Evolutionary conservation across 768 basidiomycete species (phyloP), one percentile per base, ranked within the genome.

Genomic region (Mycena floridula): DNA sequence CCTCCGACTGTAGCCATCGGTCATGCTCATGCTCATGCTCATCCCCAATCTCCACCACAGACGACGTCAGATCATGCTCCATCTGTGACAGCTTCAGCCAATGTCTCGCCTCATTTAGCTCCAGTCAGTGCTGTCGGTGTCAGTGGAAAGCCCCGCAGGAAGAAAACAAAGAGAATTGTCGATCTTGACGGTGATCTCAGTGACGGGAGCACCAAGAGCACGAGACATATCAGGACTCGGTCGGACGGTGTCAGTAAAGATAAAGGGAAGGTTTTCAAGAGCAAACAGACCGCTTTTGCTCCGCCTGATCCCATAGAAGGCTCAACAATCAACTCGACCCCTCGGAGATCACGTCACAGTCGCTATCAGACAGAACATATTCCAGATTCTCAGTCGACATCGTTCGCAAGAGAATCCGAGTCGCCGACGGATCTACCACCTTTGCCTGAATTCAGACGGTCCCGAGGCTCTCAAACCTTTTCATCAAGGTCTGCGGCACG

Each of bases 121-220:
- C 64, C 73, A 5, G 50, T 60, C 7, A 54, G 63, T 25, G 62
- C 67, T 7, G 60, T 62, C 3, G 62, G 64, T 11, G 63, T 64
- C 18, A 44, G 56, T 9, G 65, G 64, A 3, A 75, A 74, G 46
- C 62, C 70, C 27, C 74, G 75, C 47, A 72, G 72, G 46, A 82
- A 80, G 63, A 85, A 77, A 61, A 63, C 67, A 41, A 87, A 82
- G 55, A 81, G 90, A 13, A 84, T 93, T 43, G 90, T 93, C 18
- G 80, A 89, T 51, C 66, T 92, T 43, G 80, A 84, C 52, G 76
- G 64, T n/a, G 60, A 65, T 21, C 56, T 60, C 24, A 72, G 66
- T 48, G 69, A 71, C 25, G 56, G 58, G 12, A 57, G 54, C 43
- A 52, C 58, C 9, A 50, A 49, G 23, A 56, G 53, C 22, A 44